These are phyloP conservation scores for Penicillium sp. DNA, from an alignment of 2,329 filamentous ascomycete species.

Conservation along the genomic window DNA sequence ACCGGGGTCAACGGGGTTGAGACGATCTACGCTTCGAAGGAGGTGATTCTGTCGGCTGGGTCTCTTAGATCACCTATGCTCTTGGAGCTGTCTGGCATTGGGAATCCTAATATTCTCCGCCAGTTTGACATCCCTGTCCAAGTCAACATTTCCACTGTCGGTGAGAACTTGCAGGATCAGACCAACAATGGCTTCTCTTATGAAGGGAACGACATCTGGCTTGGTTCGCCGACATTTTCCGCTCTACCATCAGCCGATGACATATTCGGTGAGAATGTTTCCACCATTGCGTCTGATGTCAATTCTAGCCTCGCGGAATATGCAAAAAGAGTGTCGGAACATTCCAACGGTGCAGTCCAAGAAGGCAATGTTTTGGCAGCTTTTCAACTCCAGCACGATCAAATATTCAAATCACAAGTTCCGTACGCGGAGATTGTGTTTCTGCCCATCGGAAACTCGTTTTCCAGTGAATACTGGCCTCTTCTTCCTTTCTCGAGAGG, in stretches of 20 bases:
- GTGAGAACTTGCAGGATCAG: slow-evolving; percentile 51
- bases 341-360: slow-evolving; percentile 25
- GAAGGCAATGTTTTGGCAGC: slow-evolving; percentile 22
- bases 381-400: slow-evolving; percentile 26
- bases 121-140: slow-evolving; percentile 27
- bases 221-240: slow-evolving; percentile 23
- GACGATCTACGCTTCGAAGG: slow-evolving; percentile 37
- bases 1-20: slow-evolving; percentile 22
- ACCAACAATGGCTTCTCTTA: slow-evolving; percentile 25
- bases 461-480: slow-evolving; percentile 26
- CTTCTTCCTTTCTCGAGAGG: slow-evolving; percentile 29
- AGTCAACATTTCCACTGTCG: slow-evolving; percentile 41
- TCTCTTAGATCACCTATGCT: slow-evolving; percentile 55
- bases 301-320: slow-evolving; percentile 24
- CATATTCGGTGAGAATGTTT: slow-evolving; percentile 22
- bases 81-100: slow-evolving; percentile 61
- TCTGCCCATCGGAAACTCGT: slow-evolving; percentile 14
- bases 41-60: slow-evolving; percentile 61
- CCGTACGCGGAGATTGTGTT: slow-evolving; percentile 27
- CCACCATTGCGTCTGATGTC: slow-evolving; percentile 17
- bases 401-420: slow-evolving; percentile 25
- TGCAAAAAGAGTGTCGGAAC: slow-evolving; percentile 20
- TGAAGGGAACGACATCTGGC: slow-evolving; percentile 13
- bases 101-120: slow-evolving; percentile 36
- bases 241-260: slow-evolving; percentile 20